Evolutionary conservation across 352 stramenopile genomes (phyloP), one percentile per base, ranked within the genome.

Genomic region (Phytophthora meadii): DNA sequence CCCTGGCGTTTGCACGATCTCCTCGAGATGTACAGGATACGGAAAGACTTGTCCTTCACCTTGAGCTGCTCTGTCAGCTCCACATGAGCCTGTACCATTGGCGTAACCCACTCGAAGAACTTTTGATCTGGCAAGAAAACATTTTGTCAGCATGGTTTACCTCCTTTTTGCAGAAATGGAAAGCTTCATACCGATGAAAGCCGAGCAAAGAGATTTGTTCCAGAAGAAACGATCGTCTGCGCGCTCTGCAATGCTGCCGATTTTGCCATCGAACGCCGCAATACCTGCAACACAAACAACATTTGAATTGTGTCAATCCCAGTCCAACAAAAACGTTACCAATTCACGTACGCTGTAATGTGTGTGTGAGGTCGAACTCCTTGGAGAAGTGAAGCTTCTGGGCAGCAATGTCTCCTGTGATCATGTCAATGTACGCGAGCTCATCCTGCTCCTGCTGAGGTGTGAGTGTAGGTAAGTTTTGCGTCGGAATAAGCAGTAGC

Each of bases 181-280:
- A 10, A 34, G 30, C 3, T 10, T 24, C 65, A 19, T 69, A 92
- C 81, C 79, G 19, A 93, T 58, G 15, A 94, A 86, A 9, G 74
- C 41, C 2, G 65, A 67, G 55, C 78, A 92, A 19, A 83, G 61
- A 11, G 77, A 58, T 65, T 98, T 89, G 76, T 98, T 98, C 93
- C 93, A 98, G 73, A 95, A 97, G 72, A 98, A 98, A 9, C 94
- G 82, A 25, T 79, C 72, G 67, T 98, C 95, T 0, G 90, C 89
- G n/a, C 84, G 81, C 62, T 91, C 72, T 6, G 79, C 70, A 52
- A 90, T 87, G 4, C 62, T 87, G n/a, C 66, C 66, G 19, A 72
- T 72, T 47, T 81, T 88, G 22, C 60, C 69, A 34, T 88, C 70
- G 19, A 92, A 82, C 0, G 63, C 70, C 24, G 81, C 64, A 50